Evolutionary conservation across 805 yeast genomes (phyloP).

Genomic region (Saccharomycopsis sp.): DNA sequence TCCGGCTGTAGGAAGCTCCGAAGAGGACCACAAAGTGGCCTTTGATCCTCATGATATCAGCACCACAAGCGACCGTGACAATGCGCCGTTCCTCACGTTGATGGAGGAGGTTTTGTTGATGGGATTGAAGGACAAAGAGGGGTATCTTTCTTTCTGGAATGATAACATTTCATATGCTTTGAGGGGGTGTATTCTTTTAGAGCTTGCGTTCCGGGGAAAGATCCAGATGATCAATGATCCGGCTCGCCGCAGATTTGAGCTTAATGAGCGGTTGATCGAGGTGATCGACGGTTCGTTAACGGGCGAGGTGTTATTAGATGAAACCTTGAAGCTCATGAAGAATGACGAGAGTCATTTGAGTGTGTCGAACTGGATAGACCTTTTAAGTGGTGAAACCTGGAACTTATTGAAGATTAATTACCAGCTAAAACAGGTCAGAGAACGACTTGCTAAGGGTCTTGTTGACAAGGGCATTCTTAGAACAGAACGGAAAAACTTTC

Average conservation of each 20-base stretch:
- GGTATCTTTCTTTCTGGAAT: conserved; percentile 95
- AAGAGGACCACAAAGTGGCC: conserved; percentile 60
- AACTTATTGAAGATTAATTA: conserved; percentile 88
- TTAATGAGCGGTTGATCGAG: conserved; percentile 81
- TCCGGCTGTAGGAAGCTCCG: conserved; percentile 20
- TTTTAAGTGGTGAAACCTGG: conserved; percentile 95
- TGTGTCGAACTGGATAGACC: conserved; percentile 88
- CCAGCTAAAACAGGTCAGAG: conserved; percentile 96
- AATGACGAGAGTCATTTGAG: conserved; percentile 70
- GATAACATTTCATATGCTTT: conserved; percentile 94
- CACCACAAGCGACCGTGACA: conserved; percentile 28
- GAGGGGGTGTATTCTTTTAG: conserved; percentile 89
- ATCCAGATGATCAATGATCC: conserved; percentile 89
- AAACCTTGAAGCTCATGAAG: conserved; percentile 85
- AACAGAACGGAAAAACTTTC: conserved; percentile 91
- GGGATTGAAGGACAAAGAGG: conserved; percentile 94
- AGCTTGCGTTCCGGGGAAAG: conserved; percentile 85
- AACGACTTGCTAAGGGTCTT: conserved; percentile 89
- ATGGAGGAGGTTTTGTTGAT: conserved; percentile 94
- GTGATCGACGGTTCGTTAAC: conserved; percentile 81
- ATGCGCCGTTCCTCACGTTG: conserved; percentile 70
- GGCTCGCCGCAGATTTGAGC: conserved; percentile 79
- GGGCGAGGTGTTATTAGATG: conserved; percentile 93
- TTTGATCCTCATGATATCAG: conserved; percentile 61
- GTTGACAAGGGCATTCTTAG: conserved; percentile 95